A percentile compares a stretch with the other conserved stretches of the same genome.
These are phyloP conservation scores for Floccularia luteovirens DNA, from an alignment of 768 basidiomycete species.

Conservation along the genomic window DNA sequence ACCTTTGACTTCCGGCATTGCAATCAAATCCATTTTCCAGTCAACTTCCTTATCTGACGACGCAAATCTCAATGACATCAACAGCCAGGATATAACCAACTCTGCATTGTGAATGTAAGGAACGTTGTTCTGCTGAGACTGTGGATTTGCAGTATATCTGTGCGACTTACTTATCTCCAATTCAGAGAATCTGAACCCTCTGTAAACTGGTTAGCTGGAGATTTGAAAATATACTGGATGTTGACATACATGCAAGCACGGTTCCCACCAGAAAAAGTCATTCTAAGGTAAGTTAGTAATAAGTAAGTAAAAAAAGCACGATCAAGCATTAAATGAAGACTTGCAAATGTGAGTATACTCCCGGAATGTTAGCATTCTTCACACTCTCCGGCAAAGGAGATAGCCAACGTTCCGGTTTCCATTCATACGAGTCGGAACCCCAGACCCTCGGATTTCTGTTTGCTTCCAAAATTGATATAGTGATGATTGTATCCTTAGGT, in stretches of 20 bases:
- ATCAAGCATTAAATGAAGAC: neutral
- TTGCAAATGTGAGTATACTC: constrained; percentile 16
- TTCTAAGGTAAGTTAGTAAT: constrained; percentile 11
- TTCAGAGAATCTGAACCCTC: constrained; percentile 1
- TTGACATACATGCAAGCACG: constrained; percentile 25
- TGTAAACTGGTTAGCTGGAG: neutral
- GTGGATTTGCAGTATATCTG: neutral
- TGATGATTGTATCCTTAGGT: constrained; percentile 20
- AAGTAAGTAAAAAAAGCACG: neutral
- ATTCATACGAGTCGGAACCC: constrained; percentile 31
- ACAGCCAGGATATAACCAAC: neutral
- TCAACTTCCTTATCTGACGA: neutral
- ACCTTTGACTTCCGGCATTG: neutral
- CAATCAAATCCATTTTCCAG: constrained; percentile 4
- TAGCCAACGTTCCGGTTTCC: constrained; percentile 34
- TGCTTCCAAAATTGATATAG: constrained; percentile 22
- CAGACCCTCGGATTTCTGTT: constrained; percentile 29
- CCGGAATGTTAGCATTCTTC: constrained; percentile 13
- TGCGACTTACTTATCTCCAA: neutral
- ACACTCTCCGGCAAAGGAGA: constrained; percentile 17
- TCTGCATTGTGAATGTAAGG: too few species aligned
- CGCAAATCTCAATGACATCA: neutral
- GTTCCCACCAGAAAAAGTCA: constrained; percentile 25
- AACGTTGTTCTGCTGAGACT: neutral
- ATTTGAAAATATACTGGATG: neutral